Conservation (phyloP, 805 yeast genomes). For the Schizosaccharomyces octosporus region DNA sequence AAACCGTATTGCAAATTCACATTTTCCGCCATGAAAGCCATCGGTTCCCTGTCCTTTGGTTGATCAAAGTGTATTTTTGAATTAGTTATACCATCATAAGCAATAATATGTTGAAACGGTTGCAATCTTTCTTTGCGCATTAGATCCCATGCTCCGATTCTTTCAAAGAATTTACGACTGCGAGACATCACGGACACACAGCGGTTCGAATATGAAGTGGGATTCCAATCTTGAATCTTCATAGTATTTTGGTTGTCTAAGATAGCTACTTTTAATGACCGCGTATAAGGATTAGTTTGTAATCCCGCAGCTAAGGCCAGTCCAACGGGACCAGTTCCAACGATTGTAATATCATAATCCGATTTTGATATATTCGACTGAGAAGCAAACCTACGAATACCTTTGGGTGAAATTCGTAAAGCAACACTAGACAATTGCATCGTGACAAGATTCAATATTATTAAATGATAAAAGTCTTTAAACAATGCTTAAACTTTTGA, state of each 20-base stretch:
- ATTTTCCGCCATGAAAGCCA: constrained; percentile 76
- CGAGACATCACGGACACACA: background rate
- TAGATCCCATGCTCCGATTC: constrained; percentile 54
- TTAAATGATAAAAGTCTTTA: too few relatives aligned
- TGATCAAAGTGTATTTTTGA: constrained; percentile 51
- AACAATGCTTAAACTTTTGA: too few relatives aligned
- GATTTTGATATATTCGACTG: background rate
- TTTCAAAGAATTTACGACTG: constrained; percentile 27
- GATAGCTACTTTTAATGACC: constrained; percentile 34
- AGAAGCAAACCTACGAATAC: background rate
- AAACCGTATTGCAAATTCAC: constrained; percentile 59
- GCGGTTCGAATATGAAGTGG: constrained; percentile 13
- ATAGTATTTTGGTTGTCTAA: constrained; percentile 49
- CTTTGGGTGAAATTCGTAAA: background rate
- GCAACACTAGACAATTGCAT: background rate
- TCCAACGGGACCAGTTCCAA: constrained; percentile 97
- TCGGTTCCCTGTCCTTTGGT: constrained; percentile 16
- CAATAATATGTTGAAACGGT: constrained; percentile 56
- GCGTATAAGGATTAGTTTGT: constrained; percentile 39
- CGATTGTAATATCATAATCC: constrained; percentile 43
- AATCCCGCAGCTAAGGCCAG: constrained; percentile 62
- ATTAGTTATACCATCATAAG: constrained; percentile 62
- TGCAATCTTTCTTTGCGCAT: constrained; percentile 48
- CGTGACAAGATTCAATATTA: background rate
- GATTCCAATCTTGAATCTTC: constrained; percentile 25